Evolutionary conservation across 2,329 filamentous ascomycete species (phyloP), one percentile per base, ranked within the genome.

Genomic region (Penicillium sp.): DNA sequence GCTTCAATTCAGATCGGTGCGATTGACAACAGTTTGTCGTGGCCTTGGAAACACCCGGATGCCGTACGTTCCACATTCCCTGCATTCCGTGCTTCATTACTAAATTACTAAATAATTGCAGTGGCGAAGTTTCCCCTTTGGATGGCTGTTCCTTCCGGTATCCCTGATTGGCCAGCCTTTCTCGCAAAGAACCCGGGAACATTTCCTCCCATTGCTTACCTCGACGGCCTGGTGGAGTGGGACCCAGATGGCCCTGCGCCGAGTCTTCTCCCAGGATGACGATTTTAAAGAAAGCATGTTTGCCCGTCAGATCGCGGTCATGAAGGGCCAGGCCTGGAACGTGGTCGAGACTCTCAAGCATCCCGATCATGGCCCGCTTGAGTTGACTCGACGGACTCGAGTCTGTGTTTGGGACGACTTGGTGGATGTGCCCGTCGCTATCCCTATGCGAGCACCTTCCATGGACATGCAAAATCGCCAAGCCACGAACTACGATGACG

Each of bases 221-320:
- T 97, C 90, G 1, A 94, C 90, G 17, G 80, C 86, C 36, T 98
- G 93, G 93, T 98, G 93, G 93, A 87, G 84, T 50, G 88, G 96
- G 56, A 98, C 93, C 3, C 89, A 94, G 57, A 73, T 87, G 44
- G 86, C 88, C 15, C 73, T 98, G 26, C 86, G 93, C 38, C 79
- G 81, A 47, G 83, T 96, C 31, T 98, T 98, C 63, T 84, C 87
- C 51, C 81, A 94, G 61, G 93, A 98, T 64, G 82, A 84, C 2
- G 93, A 98, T 67, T 98, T 98, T 66, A 88, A 97, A 63, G 93
- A 98, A 70, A 85, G 87, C 67, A 98, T 98, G 93, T 98, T 95
- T 69, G 88, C 88, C n/a, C 83, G 87, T 52, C 93, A 98, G 61
- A 94, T 98, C 47, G 91, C 93, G 1, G 93, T 98, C 43, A 95